Evolutionary conservation across 1,284 basidiomycete genomes (phyloP).

Genomic region (Taiwanofungus camphoratus): DNA sequence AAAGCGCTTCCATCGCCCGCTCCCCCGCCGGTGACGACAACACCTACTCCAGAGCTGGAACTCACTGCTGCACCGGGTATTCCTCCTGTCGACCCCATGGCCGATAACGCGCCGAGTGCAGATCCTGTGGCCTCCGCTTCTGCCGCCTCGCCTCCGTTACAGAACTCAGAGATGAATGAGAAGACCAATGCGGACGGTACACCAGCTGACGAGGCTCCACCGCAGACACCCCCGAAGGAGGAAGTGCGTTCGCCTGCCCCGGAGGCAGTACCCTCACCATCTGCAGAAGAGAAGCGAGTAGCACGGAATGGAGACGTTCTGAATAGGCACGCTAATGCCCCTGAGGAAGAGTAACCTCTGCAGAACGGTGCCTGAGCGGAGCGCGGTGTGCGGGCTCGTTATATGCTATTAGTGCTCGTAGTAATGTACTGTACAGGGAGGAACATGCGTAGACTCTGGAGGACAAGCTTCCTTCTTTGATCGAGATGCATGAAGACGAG

Average conservation of each 20-base stretch:
- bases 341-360: neutral
- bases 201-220: constrained; percentile 3
- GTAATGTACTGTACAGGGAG: too few species aligned
- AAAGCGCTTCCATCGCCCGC: constrained; percentile 14
- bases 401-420: too few species aligned
- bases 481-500: too few species aligned
- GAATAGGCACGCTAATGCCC: constrained; percentile 1
- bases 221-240: constrained; percentile 8
- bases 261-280: neutral
- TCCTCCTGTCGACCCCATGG: constrained; percentile 8
- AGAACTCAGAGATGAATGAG: neutral
- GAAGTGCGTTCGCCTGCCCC: neutral
- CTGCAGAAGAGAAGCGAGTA: neutral
- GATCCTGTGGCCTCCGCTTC: neutral
- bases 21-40: constrained; percentile 8
- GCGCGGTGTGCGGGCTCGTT: too few species aligned
- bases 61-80: constrained; percentile 1
- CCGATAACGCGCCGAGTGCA: constrained; percentile 4
- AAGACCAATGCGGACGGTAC: neutral
- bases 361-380: neutral
- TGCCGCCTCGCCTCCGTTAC: neutral
- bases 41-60: constrained; percentile 3
- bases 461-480: too few species aligned
- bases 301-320: neutral
- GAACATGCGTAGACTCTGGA: too few species aligned